These are phyloP conservation scores for Alternaria arbusti DNA, from an alignment of 2,329 filamentous ascomycete species.

Conservation along the genomic window DNA sequence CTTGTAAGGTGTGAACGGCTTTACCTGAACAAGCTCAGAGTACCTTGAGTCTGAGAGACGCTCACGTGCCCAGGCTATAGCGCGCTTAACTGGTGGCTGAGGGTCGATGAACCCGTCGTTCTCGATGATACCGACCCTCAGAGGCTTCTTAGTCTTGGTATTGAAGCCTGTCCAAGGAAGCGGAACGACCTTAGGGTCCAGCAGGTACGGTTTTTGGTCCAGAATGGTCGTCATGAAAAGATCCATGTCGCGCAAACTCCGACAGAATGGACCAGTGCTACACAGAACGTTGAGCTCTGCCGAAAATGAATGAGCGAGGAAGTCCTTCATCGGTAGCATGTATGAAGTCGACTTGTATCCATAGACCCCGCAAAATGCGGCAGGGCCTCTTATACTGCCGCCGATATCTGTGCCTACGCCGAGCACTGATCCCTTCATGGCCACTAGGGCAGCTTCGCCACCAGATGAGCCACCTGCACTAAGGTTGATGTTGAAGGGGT, in stretches of 20 bases:
- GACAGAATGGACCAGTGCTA: slow-evolving; percentile 24
- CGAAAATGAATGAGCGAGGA: slow-evolving; percentile 7
- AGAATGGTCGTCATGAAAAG: slow-evolving; percentile 21
- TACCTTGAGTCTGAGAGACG: slow-evolving; percentile 13
- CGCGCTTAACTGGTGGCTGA: slow-evolving; percentile 48
- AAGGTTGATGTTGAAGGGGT: slow-evolving; percentile 53
- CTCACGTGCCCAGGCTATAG: slow-evolving; percentile 45
- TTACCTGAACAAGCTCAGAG: slow-evolving; percentile 37
- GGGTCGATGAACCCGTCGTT: slow-evolving; percentile 49
- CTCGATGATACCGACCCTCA: slow-evolving; percentile 56
- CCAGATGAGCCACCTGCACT: slow-evolving; percentile 57
- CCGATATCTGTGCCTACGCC: slow-evolving; percentile 36
- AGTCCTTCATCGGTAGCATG: slow-evolving; percentile 19
- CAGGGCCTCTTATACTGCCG: slow-evolving; percentile 29
- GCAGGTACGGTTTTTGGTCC: slow-evolving; percentile 17
- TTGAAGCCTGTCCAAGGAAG: slow-evolving; percentile 26
- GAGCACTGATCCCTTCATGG: slow-evolving; percentile 26
- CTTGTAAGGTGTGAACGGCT: slow-evolving; percentile 45
- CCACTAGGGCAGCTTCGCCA: slow-evolving; percentile 30
- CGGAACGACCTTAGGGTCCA: slow-evolving; percentile 24
- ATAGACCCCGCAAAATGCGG: slow-evolving; percentile 33
- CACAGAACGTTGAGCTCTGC: slow-evolving; percentile 25
- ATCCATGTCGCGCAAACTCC: slow-evolving; percentile 23
- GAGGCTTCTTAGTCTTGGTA: slow-evolving; percentile 15
- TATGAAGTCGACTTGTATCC: slow-evolving; percentile 35